Evolutionary conservation across 306 rosid genomes (phyloP).

Genomic region (Ormosia semicastrata): DNA sequence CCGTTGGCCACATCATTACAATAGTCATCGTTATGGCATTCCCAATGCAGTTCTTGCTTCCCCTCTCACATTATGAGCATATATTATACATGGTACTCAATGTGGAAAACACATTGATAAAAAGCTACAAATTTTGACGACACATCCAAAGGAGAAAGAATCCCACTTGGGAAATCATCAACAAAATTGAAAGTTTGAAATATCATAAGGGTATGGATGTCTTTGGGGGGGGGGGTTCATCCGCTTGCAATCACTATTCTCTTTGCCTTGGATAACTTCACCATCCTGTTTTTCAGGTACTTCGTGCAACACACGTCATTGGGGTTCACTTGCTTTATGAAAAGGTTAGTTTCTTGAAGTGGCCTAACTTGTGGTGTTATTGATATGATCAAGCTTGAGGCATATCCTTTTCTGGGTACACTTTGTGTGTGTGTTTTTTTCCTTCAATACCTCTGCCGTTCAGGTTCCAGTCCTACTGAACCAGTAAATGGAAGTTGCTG

Average conservation of each 20-base stretch:
- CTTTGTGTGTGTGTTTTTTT: neutral
- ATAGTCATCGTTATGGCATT: slow-evolving; percentile 15
- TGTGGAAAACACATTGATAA: slow-evolving; percentile 4
- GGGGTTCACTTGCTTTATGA: slow-evolving; percentile 18
- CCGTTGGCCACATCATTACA: slow-evolving; percentile 36
- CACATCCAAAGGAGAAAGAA: slow-evolving; percentile 7
- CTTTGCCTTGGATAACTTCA: slow-evolving; percentile 5
- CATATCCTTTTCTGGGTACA: neutral
- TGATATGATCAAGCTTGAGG: neutral
- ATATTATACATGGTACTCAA: neutral
- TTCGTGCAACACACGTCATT: neutral
- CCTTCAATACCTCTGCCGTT: neutral
- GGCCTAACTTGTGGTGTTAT: neutral
- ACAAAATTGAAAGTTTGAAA: slow-evolving; percentile 10
- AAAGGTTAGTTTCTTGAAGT: slow-evolving; percentile 31
- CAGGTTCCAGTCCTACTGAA: neutral
- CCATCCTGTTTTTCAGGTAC: slow-evolving; percentile 17
- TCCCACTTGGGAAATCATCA: slow-evolving; percentile 21
- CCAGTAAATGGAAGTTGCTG: neutral
- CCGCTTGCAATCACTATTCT: slow-evolving; percentile 11
- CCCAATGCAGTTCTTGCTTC: slow-evolving; percentile 24
- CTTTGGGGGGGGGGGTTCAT: neutral
- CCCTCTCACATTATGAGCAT: slow-evolving; percentile 9
- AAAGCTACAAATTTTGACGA: slow-evolving; percentile 18
- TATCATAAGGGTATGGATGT: slow-evolving; percentile 13